Base-by-base conservation (phyloP, 163 green algal genomes). In the Prototheca wickerhamii region DNA sequence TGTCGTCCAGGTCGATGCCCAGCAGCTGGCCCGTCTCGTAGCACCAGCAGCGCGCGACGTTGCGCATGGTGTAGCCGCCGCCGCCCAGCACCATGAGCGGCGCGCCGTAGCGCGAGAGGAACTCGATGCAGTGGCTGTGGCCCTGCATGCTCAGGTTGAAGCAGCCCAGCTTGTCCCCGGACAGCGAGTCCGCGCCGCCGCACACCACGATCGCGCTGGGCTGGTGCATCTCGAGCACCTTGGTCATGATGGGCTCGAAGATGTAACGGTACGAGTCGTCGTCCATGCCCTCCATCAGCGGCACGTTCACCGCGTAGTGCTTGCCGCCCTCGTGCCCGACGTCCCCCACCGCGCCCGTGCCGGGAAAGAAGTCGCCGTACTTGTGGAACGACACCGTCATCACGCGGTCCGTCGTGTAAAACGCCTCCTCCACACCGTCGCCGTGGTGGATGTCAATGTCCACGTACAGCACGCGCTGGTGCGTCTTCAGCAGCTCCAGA, bases 381-480 rank as follows among this genome's bases (percentile, higher is more conserved):
- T 93, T 93, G 83, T 95, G 89, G 70, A 96, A 95, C 26, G 69
- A 86, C 62, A 93, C 86, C 58, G 86, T 95, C 89, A 95, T 95
- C 37, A 96, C 86, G 7, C 89, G 75, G 76, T 95, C 88, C 0
- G 88, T 96, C 18, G 86, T 74, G 73, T 95, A 95, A 66, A 96
- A 96, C 0, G 90, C 90, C 78, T 97, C 90, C 73, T 97, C 90
- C 66, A 97, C 90, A 21, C 89, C 90, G 71, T 97, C 90, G 7
- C 90, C 90, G 68, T 97, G 89, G 77, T 97, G 90, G 74, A 97
- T 93, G 75, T 96, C 88, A 26, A 79, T 81, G 67, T 76, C 75
- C 26, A 78, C 66, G 6, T 75, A 89, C 76, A 84, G 60, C 59
- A 81, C 74, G 26, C 79, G 68, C 46, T 81, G 68, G 71, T 90